A percentile compares a stretch with the other conserved stretches of the same genome.
Evolutionary conservation across 768 basidiomycete genomes (phyloP).

Genomic region (Lentinula boryana): DNA sequence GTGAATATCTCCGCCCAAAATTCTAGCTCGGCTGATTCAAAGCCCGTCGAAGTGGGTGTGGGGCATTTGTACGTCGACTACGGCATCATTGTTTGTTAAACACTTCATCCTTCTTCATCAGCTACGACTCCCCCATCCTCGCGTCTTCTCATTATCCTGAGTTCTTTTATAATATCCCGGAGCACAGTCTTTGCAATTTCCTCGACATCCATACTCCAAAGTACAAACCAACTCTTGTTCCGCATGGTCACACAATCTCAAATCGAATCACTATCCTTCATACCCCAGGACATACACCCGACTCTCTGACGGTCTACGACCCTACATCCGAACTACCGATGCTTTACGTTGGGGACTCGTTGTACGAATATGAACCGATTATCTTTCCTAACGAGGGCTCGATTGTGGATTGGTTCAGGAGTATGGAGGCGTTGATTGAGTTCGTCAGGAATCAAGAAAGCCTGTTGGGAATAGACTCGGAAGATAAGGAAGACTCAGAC

Average conservation of each 20-base stretch:
- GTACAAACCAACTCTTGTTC: conserved; percentile 42
- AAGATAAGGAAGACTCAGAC: not conserved
- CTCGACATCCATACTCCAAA: conserved; percentile 34
- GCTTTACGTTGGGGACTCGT: conserved; percentile 52
- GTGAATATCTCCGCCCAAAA: conserved; percentile 11
- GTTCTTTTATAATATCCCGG: conserved; percentile 39
- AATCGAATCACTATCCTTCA: conserved; percentile 40
- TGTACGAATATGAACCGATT: conserved; percentile 50
- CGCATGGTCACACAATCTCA: conserved; percentile 21
- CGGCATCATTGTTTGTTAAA: not conserved
- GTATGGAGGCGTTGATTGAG: conserved; percentile 35
- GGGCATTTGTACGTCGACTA: conserved; percentile 37
- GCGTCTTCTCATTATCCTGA: conserved; percentile 40
- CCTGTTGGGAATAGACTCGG: not conserved
- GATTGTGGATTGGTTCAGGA: conserved; percentile 42
- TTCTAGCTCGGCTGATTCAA: no score
- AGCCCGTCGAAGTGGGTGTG: conserved; percentile 30
- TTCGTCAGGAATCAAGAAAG: conserved; percentile 28
- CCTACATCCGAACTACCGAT: conserved; percentile 30
- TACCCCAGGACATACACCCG: conserved; percentile 55
- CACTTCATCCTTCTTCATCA: conserved; percentile 6
- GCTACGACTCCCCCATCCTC: conserved; percentile 38
- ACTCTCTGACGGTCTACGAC: conserved; percentile 52
- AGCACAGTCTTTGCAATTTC: conserved; percentile 39
- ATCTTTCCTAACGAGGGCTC: conserved; percentile 51